phyloP scores from a whole-genome alignment of 352 stramenopile genomes.

The Discostella stelligera region DNA sequence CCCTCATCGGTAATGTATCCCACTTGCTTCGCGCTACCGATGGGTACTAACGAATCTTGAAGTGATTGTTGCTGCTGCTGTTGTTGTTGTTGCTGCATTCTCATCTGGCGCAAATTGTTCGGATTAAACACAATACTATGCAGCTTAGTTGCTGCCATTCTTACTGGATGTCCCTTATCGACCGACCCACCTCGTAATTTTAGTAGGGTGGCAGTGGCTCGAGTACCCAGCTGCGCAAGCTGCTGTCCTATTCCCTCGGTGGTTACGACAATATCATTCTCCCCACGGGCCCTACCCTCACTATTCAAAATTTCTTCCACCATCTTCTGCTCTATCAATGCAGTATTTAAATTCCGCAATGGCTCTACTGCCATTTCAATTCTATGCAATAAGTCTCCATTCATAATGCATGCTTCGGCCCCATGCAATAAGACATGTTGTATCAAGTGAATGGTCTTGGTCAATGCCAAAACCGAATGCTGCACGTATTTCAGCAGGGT shows the following conservation, averaged over 20 bases:
- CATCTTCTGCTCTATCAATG: slow-evolving; percentile 34
- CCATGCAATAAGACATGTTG: slow-evolving; percentile 40
- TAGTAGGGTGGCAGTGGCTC: slow-evolving; percentile 33
- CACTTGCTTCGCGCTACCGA: slow-evolving; percentile 43
- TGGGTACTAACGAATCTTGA: slow-evolving; percentile 36
- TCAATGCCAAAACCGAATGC: slow-evolving; percentile 35
- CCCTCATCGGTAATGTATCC: slow-evolving; percentile 52
- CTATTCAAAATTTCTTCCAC: slow-evolving; percentile 39
- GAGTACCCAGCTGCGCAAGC: slow-evolving; percentile 14
- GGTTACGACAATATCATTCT: slow-evolving; percentile 19
- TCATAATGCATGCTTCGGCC: slow-evolving; percentile 7
- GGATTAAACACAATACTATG: slow-evolving; percentile 18
- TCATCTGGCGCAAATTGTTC: slow-evolving; percentile 22
- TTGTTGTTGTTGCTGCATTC: slow-evolving; percentile 26
- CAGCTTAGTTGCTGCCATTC: slow-evolving; percentile 28
- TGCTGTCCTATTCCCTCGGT: slow-evolving; percentile 18
- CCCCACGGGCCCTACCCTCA: slow-evolving; percentile 5
- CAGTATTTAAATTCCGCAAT: slow-evolving; percentile 38
- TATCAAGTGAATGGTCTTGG: slow-evolving; percentile 40
- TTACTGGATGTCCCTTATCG: slow-evolving; percentile 37
- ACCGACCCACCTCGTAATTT: slow-evolving; percentile 42
- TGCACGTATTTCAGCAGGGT: slow-evolving; percentile 16
- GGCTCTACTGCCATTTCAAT: slow-evolving; percentile 39
- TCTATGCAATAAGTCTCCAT: slow-evolving; percentile 34
- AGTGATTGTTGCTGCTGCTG: slow-evolving; percentile 15